Evolutionary conservation across 345 rosid genomes (phyloP), one percentile per base, ranked within the genome.

Genomic region (Schrenkiella parvula): DNA sequence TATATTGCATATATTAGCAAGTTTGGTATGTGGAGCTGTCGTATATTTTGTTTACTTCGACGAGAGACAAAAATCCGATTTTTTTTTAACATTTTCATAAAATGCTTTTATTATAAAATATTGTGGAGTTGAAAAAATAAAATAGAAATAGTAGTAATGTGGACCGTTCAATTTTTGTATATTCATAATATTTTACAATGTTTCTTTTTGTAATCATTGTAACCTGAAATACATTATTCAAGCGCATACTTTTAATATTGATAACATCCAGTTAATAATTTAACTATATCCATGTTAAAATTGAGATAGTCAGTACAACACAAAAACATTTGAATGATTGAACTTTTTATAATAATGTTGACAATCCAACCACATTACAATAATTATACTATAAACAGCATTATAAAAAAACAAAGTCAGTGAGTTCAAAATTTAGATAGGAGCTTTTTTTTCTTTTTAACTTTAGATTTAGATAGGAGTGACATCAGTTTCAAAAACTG

Each of bases 1-100:
- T 2, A 32, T 2, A 51, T 51, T 25, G 18, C 56, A 51, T 51
- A 25, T 46, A 47, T 32, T 22, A 56, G 61, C 42, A 18, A 10
- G 26, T 43, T 14, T 52, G 34, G 34, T 52, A 62, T 39, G n/a
- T 39, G 64, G 46, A 64, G 50, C 56, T 72, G 77, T 72, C 71
- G 47, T 72, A 54, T 72, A 58, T 64, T 64, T 64, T 64, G 71
- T 64, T 65, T 65, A 21, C 37, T 46, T 56, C 59, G 59, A 46
- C 13, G 22, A 35, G n/a, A 17, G 66, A 65, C 71, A 73, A 56
- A 63, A 12, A 14, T 6, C 34, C 8, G 2, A 42, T 32, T 25
- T 17, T 15, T 17, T 15, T n/a, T 18, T 12, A 72, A 51, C 22
- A 46, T 44, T 21, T 53, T 8, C 23, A 11, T 31, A 19, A 23